Evolutionary conservation across 176 grass and related monocot species (phyloP).

Genomic region (Carex parvula): DNA sequence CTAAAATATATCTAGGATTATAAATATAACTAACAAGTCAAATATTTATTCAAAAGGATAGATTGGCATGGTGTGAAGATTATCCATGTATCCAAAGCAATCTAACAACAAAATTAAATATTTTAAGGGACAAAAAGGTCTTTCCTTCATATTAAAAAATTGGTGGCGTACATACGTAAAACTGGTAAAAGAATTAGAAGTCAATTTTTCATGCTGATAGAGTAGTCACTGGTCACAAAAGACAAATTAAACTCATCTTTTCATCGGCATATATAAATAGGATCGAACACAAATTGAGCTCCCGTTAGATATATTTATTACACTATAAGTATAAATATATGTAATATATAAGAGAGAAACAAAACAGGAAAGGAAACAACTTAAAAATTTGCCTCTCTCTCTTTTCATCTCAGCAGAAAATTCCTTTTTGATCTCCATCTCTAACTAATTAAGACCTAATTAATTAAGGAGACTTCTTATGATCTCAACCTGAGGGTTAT

Average conservation of each 20-base stretch:
- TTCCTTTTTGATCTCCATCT: background rate
- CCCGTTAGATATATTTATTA: conserved; percentile 6
- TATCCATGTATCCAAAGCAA: background rate
- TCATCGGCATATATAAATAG: background rate
- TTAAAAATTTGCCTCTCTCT: conserved; percentile 4
- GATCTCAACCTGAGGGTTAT: conserved; percentile 34
- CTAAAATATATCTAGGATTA: background rate
- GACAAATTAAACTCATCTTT: background rate
- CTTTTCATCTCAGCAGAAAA: background rate
- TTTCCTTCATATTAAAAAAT: background rate
- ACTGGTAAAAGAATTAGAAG: background rate
- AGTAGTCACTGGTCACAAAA: background rate
- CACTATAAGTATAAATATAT: background rate
- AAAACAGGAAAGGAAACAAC: conserved; percentile 8
- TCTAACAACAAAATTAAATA: background rate
- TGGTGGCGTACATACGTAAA: background rate
- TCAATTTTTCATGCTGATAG: background rate
- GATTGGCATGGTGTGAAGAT: background rate
- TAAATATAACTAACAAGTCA: background rate
- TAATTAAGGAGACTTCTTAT: conserved; percentile 38
- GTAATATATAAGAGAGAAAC: background rate
- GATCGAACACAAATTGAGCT: background rate
- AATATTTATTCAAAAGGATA: background rate
- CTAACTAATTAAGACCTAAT: conserved; percentile 22
- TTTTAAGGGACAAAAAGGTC: background rate